Base-by-base conservation (phyloP, 2,329 filamentous ascomycete species). In the Hypocrella siamensis region DNA sequence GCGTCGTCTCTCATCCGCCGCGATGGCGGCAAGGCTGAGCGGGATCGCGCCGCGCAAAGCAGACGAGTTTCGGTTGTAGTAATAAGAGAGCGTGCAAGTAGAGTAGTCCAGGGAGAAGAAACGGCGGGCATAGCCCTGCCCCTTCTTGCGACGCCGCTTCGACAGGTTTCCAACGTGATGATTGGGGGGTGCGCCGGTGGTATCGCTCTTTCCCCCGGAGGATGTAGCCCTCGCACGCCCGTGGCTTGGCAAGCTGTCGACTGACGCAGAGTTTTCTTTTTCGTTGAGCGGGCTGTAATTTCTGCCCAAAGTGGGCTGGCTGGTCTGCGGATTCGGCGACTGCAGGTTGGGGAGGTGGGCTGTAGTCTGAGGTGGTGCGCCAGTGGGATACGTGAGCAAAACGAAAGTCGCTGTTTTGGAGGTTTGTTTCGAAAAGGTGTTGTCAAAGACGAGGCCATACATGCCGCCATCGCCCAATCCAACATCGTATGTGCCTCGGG, bases 21-120 rank as follows among this genome's bases (percentile, higher is more conserved):
- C 82, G 36, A 98, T 80, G 4, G 84, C 90, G 12, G 90, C 90
- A 31, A 98, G 60, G 17, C 84, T 90, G 7, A 98, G 65, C 1
- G 90, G 90, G 31, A 98, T 90, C 6, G 90, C 85, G 14, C 90
- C 90, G 37, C 90, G 75, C 27, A 98, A 63, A 1, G 88, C 85
- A 5, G 88, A 92, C 5, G 88, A 93, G 48, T 92, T 88, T 28
- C 84, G 79, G 52, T 88, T 90, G 49, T 92, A 82, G 51, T 94
- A 98, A 59, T 98, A 98, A 1, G 90, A 96, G 19, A 98, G 62
- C 0, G 90, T 96, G 38, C 82, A 93, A 1, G 88, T 86, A 4
- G 80, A 85, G 50, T 86, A 96, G 53, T 98, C 90, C 33, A 98
- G 65, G 1, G 88, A 94, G 57, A 98, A 98, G 64, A 90, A 98